Evolutionary conservation across 2,329 filamentous ascomycete species (phyloP).

Genomic region (Macrophomina phaseolina): DNA sequence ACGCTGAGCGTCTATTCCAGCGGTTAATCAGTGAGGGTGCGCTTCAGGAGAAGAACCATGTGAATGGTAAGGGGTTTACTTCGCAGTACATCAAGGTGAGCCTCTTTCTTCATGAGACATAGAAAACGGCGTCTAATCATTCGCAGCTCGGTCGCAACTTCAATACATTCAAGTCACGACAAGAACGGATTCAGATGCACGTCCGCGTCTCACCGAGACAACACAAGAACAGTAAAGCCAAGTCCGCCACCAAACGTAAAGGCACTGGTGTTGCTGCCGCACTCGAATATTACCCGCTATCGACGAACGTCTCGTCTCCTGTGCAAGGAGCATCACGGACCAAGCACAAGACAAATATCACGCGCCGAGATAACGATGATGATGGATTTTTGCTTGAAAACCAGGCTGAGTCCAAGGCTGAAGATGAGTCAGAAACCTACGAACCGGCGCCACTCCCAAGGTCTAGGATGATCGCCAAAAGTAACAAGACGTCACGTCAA

Average conservation of each 20-base stretch:
- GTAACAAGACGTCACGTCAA: slow-evolving; percentile 32
- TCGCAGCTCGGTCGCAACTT: slow-evolving; percentile 51
- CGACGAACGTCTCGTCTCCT: slow-evolving; percentile 72
- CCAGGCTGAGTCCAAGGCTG: slow-evolving; percentile 48
- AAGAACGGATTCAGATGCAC: slow-evolving; percentile 57
- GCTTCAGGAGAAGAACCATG: slow-evolving; percentile 71
- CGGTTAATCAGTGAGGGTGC: slow-evolving; percentile 75
- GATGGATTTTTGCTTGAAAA: slow-evolving; percentile 36
- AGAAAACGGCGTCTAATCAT: slow-evolving; percentile 30
- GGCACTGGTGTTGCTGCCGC: slow-evolving; percentile 42
- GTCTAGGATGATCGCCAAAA: slow-evolving; percentile 27
- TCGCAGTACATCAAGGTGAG: slow-evolving; percentile 74
- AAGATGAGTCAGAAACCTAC: slow-evolving; percentile 54
- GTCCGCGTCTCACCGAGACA: slow-evolving; percentile 57
- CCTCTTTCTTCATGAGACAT: slow-evolving; percentile 23
- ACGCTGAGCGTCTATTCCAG: slow-evolving; percentile 84
- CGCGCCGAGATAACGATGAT: slow-evolving; percentile 30
- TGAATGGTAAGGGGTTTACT: slow-evolving; percentile 70
- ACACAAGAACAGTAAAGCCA: slow-evolving; percentile 40
- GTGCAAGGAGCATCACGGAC: slow-evolving; percentile 53
- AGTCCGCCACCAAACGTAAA: slow-evolving; percentile 33
- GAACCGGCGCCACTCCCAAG: slow-evolving; percentile 42
- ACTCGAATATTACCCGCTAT: slow-evolving; percentile 59
- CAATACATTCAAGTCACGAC: slow-evolving; percentile 53
- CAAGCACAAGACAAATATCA: slow-evolving; percentile 36